Evolutionary conservation across 805 yeast species (phyloP).

Genomic region (Candida ortonii): DNA sequence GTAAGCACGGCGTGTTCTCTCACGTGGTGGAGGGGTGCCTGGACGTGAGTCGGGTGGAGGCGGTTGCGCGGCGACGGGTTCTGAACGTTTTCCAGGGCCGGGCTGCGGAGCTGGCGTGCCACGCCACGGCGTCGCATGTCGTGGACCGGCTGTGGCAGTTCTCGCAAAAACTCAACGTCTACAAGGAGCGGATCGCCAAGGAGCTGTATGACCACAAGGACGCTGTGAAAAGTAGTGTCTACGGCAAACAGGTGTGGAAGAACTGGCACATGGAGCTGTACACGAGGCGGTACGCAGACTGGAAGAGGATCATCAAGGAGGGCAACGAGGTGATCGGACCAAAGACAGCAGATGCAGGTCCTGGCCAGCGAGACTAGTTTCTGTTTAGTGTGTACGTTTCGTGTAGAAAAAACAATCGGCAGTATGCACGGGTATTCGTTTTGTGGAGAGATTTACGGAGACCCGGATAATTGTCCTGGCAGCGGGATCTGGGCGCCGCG

Average conservation of each 20-base stretch:
- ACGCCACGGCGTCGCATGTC: constrained; percentile 88
- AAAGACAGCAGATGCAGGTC: too few species aligned
- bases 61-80: constrained; percentile 57
- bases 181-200: constrained; percentile 81
- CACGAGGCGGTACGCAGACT: constrained; percentile 69
- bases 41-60: constrained; percentile 42
- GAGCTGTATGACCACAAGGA: constrained; percentile 58
- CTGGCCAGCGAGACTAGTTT: too few species aligned
- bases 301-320: constrained; percentile 61
- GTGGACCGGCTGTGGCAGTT: constrained; percentile 83
- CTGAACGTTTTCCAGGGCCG: constrained; percentile 57
- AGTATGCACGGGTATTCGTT: too few species aligned
- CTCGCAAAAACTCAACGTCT: constrained; percentile 71
- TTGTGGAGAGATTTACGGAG: too few species aligned
- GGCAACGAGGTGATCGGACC: constrained; percentile 1
- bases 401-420: too few species aligned
- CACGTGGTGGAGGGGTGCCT: constrained; percentile 78
- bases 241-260: constrained; percentile 92
- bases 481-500: too few species aligned
- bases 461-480: too few species aligned
- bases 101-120: constrained; percentile 63
- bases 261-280: constrained; percentile 90
- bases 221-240: constrained; percentile 75
- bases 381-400: too few species aligned
- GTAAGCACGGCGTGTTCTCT: constrained; percentile 86